Conservation (phyloP, 2,329 filamentous ascomycete species). For the Zymoseptoria pseudotritici region DNA sequence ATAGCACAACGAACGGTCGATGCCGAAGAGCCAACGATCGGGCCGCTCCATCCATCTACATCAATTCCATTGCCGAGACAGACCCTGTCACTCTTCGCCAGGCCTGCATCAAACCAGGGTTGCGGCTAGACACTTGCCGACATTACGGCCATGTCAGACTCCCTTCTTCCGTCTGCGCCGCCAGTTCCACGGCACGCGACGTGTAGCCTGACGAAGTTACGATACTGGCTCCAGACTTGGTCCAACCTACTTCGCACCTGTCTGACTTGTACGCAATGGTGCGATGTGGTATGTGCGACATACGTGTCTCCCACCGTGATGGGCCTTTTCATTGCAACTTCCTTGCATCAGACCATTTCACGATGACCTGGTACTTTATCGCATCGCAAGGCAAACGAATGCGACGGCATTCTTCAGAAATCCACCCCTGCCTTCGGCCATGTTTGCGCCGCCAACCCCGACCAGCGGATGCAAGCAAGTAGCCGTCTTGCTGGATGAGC, state of each 20-base stretch:
- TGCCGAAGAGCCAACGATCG: constrained; percentile 1
- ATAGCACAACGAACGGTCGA: not conserved
- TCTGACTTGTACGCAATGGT: not conserved
- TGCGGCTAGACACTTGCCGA: not conserved
- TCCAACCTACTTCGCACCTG: not conserved
- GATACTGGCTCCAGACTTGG: not conserved
- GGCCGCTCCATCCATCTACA: not conserved
- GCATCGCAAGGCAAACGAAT: not conserved
- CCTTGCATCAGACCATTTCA: not conserved
- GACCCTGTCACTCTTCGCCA: not conserved
- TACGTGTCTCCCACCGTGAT: not conserved
- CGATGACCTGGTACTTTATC: no score
- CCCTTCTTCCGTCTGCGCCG: not conserved
- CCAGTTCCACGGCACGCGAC: no score
- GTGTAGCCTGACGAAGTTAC: no score
- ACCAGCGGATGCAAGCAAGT: not conserved
- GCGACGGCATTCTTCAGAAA: not conserved
- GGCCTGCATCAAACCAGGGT: not conserved
- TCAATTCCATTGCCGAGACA: not conserved
- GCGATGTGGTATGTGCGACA: not conserved
- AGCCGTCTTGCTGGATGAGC: no score
- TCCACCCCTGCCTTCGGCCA: not conserved
- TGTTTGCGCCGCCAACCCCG: not conserved
- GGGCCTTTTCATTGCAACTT: not conserved
- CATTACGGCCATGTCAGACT: not conserved